Percentiles rank a stretch among this genome's conserved stretches.
These are phyloP conservation scores for Claviceps spartinae DNA, from an alignment of 2,329 filamentous ascomycete species.

Conservation along the genomic window DNA sequence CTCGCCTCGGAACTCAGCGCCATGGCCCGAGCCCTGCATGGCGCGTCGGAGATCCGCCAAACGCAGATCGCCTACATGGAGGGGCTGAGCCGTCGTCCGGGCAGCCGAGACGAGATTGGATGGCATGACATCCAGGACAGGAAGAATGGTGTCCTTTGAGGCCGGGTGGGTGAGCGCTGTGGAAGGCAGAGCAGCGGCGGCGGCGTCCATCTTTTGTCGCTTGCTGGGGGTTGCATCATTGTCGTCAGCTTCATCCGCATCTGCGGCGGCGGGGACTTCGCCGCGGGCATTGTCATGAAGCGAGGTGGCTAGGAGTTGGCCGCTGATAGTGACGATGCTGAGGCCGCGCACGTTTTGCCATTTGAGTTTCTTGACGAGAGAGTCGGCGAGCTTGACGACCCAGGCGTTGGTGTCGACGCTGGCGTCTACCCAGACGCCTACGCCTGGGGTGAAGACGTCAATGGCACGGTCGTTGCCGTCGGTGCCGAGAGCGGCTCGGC, in stretches of 20 bases:
- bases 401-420: conserved; percentile 97
- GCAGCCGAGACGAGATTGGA: conserved; percentile 54
- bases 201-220: conserved; percentile 32
- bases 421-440: conserved; percentile 68
- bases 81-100: conserved; percentile 65
- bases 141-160: conserved; percentile 20
- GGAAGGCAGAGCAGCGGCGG: conserved; percentile 11
- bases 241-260: conserved; percentile 23
- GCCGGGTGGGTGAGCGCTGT: conserved; percentile 3
- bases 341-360: conserved; percentile 91
- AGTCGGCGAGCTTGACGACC: conserved; percentile 80
- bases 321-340: conserved; percentile 86
- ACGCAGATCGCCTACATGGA: conserved; percentile 87
- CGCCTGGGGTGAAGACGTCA: conserved; percentile 68
- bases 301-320: conserved; percentile 36
- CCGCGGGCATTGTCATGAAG: conserved; percentile 29
- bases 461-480: conserved; percentile 34
- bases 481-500: conserved; percentile 49
- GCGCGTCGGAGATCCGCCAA: conserved; percentile 76
- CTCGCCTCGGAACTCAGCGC: conserved; percentile 85
- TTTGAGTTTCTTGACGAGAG: conserved; percentile 71
- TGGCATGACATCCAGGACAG: conserved; percentile 41
- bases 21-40: conserved; percentile 70
- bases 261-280: conserved; percentile 9
- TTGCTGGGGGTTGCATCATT: conserved; percentile 34